Percentiles rank a stretch among this genome's conserved stretches.
Conservation (phyloP, 805 yeast genomes). For the Lipomyces spencermartinsiae region DNA sequence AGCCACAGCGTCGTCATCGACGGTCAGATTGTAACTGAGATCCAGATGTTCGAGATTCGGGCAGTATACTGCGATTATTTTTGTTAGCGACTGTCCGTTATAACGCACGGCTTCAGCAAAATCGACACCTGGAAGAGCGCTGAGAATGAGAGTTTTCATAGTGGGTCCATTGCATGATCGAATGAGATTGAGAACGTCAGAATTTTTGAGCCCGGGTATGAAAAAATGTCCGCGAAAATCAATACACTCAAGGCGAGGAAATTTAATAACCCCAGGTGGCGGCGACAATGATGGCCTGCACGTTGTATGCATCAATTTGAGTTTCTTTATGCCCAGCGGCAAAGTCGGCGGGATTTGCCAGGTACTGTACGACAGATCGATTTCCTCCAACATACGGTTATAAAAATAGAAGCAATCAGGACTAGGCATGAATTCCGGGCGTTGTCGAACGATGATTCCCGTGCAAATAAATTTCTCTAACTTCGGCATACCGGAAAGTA, state of each 20-base stretch:
- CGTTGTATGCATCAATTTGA: background rate
- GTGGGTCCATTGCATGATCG: background rate
- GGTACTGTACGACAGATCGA: background rate
- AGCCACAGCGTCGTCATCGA: background rate
- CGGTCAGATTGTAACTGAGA: conserved; percentile 2
- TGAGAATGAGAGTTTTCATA: background rate
- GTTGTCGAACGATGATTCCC: background rate
- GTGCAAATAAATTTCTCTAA: background rate
- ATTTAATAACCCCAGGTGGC: background rate
- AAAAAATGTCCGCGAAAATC: background rate
- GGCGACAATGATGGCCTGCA: conserved; percentile 1
- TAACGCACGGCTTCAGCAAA: background rate
- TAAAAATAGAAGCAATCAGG: background rate
- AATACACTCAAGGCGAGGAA: background rate
- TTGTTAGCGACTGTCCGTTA: background rate
- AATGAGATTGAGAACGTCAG: background rate
- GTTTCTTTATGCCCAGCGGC: background rate
- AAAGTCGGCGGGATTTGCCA: background rate
- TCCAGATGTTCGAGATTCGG: background rate
- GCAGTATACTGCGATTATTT: background rate
- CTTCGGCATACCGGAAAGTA: conserved; percentile 4
- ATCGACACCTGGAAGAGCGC: background rate
- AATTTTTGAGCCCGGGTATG: conserved; percentile 4
- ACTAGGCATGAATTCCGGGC: background rate
- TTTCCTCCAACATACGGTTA: background rate